A percentile compares a stretch with the other conserved stretches of the same genome.
phyloP scores from a whole-genome alignment of 345 rosid species.

The Melastoma malabathricum region DNA sequence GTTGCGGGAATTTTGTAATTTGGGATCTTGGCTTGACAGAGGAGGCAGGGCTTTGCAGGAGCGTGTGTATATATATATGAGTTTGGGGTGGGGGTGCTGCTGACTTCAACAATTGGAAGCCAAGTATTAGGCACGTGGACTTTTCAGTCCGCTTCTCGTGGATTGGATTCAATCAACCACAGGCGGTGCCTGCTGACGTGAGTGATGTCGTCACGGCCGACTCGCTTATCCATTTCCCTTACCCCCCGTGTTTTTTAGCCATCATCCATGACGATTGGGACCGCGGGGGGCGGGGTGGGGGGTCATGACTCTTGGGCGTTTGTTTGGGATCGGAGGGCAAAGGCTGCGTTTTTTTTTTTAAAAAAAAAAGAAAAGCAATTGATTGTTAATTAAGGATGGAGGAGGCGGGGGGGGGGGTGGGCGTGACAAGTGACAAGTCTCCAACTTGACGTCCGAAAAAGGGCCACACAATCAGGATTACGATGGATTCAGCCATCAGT shows the following conservation, averaged over 20 bases:
- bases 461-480: too few species aligned
- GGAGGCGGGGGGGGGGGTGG: neutral
- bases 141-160: neutral
- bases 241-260: too few species aligned
- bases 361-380: neutral
- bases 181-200: neutral
- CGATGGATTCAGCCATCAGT: too few species aligned
- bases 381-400: too few species aligned
- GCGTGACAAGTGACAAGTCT: too few species aligned
- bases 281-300: neutral
- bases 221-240: too few species aligned
- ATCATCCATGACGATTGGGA: neutral
- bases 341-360: neutral
- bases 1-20: neutral
- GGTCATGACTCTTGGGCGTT: too few species aligned
- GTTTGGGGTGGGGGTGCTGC: too few species aligned
- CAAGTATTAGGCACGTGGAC: conserved; percentile 2
- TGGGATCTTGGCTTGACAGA: neutral
- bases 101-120: too few species aligned
- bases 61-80: too few species aligned
- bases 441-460: too few species aligned
- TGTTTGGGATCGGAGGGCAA: neutral
- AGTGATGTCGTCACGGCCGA: neutral
- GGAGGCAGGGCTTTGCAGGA: neutral
- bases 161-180: neutral